A percentile compares a stretch with the other conserved stretches of the same genome.
phyloP scores from a whole-genome alignment of 1,284 basidiomycete genomes.

The Irpex sp. region DNA sequence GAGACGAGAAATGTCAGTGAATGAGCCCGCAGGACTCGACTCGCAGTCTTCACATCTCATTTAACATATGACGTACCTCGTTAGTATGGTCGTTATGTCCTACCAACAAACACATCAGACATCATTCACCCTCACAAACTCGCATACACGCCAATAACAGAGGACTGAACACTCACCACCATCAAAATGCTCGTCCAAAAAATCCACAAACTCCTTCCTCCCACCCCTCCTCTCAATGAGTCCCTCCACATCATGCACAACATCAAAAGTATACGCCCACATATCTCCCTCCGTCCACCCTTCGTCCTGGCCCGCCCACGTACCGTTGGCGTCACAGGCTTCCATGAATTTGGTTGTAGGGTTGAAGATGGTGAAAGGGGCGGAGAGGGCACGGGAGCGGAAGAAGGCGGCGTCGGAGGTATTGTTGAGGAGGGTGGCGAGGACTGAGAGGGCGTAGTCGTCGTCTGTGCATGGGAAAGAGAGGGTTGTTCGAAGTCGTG shows the following conservation, averaged over 20 bases:
- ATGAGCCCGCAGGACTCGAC: background rate
- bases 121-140: too few relatives aligned
- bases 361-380: slow-evolving; percentile 71
- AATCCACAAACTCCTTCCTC: slow-evolving; percentile 56
- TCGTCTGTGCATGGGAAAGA: slow-evolving; percentile 48
- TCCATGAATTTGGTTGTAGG: slow-evolving; percentile 77
- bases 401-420: slow-evolving; percentile 49
- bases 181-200: slow-evolving; percentile 75
- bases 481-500: too few relatives aligned
- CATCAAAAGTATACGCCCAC: slow-evolving; percentile 81
- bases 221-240: slow-evolving; percentile 68
- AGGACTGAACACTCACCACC: slow-evolving; percentile 37
- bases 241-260: slow-evolving; percentile 66
- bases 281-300: slow-evolving; percentile 86
- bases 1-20: too few relatives aligned
- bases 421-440: slow-evolving; percentile 54
- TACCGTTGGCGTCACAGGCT: slow-evolving; percentile 63
- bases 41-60: background rate
- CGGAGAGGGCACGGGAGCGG: slow-evolving; percentile 48
- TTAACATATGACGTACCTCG: slow-evolving; percentile 43
- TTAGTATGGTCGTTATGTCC: slow-evolving; percentile 85
- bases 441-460: slow-evolving; percentile 68
- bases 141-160: too few relatives aligned
- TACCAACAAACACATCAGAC: slow-evolving; percentile 11
- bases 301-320: slow-evolving; percentile 65